A percentile compares a stretch with the other conserved stretches of the same genome.
Conservation (phyloP, 371 early-diverging fungal genomes). For the Catenaria anguillulae region DNA sequence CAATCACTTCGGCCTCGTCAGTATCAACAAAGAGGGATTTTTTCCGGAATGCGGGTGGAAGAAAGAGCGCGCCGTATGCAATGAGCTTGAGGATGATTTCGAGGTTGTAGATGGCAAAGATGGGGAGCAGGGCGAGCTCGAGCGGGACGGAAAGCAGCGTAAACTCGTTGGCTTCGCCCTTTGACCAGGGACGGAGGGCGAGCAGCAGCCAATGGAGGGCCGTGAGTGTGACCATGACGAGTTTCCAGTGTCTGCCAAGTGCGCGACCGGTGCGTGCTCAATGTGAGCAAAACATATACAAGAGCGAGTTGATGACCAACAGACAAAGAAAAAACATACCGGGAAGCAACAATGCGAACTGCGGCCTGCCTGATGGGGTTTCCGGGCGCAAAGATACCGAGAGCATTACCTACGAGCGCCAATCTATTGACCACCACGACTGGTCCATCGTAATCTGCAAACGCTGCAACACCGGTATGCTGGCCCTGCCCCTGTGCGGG, state of each 20-base stretch:
- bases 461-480: no score
- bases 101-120: background rate
- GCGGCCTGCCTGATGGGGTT: background rate
- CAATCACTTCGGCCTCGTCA: background rate
- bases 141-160: background rate
- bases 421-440: background rate
- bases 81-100: background rate
- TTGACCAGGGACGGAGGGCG: background rate
- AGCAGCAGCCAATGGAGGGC: background rate
- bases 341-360: background rate
- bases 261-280: background rate
- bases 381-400: background rate
- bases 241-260: background rate
- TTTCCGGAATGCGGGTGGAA: background rate
- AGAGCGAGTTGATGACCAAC: background rate
- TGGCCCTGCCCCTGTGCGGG: background rate
- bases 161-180: background rate
- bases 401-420: background rate
- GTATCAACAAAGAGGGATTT: no score
- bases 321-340: background rate
- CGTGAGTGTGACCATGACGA: background rate
- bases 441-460: no score
- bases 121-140: background rate
- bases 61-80: background rate
- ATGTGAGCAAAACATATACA: background rate